Conservation (phyloP, 2,329 filamentous ascomycete genomes). For the Fusarium guadeloupense region DNA sequence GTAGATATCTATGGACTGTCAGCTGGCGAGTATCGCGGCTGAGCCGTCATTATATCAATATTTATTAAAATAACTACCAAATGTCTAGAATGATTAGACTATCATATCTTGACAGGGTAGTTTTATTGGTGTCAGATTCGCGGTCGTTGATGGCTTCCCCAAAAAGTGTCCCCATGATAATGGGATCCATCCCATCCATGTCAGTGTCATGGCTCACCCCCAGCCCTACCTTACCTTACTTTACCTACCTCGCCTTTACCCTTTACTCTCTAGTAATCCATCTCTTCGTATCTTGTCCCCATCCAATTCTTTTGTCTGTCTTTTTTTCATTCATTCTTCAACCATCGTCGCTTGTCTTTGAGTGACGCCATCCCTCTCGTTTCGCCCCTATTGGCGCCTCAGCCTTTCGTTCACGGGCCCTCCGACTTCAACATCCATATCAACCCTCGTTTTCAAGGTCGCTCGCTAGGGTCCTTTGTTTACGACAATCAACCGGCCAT, state of each 20-base stretch:
- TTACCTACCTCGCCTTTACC: conserved; percentile 26
- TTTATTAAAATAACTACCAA: no score
- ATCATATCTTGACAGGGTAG: conserved; percentile 31
- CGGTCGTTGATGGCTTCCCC: conserved; percentile 19
- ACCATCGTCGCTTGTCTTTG: conserved; percentile 28
- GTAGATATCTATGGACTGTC: background rate
- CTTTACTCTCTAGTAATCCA: background rate
- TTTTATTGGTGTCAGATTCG: conserved; percentile 16
- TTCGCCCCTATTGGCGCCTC: conserved; percentile 32
- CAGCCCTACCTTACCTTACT: conserved; percentile 35
- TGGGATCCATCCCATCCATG: conserved; percentile 23
- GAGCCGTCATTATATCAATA: background rate
- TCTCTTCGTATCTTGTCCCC: conserved; percentile 25
- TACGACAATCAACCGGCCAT: background rate
- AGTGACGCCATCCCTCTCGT: conserved; percentile 31
- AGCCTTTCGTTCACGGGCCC: conserved; percentile 27
- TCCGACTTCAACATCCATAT: conserved; percentile 1
- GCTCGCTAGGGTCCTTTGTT: conserved; percentile 15
- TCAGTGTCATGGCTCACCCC: conserved; percentile 37
- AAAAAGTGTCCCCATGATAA: conserved; percentile 36
- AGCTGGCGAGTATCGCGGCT: background rate
- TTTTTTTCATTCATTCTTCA: conserved; percentile 14
- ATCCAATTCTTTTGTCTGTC: conserved; percentile 30
- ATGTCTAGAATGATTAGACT: no score
- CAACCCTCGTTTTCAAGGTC: conserved; percentile 32